phyloP scores from a whole-genome alignment of 2,329 filamentous ascomycete species.

The Colletotrichum filicis region DNA sequence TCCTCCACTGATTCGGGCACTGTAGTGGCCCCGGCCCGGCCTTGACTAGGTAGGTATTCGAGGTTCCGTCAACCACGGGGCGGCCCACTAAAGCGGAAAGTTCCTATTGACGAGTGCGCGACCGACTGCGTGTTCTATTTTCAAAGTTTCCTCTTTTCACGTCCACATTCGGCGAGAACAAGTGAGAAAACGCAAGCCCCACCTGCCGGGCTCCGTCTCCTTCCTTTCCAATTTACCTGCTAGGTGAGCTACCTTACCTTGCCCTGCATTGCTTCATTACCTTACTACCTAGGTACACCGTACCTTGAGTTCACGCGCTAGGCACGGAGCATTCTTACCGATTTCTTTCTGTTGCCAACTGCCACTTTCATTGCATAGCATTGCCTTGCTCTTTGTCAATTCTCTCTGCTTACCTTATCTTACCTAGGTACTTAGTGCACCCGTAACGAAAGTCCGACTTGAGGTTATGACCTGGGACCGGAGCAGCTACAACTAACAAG shows the following conservation, averaged over 20 bases:
- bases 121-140: not conserved
- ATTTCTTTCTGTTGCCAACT: too few relatives aligned
- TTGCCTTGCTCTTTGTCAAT: too few relatives aligned
- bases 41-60: not conserved
- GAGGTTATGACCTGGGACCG: too few relatives aligned
- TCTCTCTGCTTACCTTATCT: too few relatives aligned
- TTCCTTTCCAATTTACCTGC: too few relatives aligned
- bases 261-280: too few relatives aligned
- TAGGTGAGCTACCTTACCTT: too few relatives aligned
- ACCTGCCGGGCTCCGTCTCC: not conserved
- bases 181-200: not conserved
- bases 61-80: not conserved
- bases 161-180: not conserved
- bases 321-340: not conserved
- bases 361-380: not conserved
- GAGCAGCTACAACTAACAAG: too few relatives aligned
- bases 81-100: not conserved
- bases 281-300: too few relatives aligned
- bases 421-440: too few relatives aligned
- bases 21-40: not conserved
- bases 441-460: too few relatives aligned
- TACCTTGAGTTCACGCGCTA: not conserved
- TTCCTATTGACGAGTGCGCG: not conserved
- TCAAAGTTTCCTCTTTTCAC: not conserved
- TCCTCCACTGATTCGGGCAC: not conserved